These are phyloP conservation scores for Pyricularia pennisetigena DNA, from an alignment of 2,329 filamentous ascomycete genomes.

Conservation along the genomic window DNA sequence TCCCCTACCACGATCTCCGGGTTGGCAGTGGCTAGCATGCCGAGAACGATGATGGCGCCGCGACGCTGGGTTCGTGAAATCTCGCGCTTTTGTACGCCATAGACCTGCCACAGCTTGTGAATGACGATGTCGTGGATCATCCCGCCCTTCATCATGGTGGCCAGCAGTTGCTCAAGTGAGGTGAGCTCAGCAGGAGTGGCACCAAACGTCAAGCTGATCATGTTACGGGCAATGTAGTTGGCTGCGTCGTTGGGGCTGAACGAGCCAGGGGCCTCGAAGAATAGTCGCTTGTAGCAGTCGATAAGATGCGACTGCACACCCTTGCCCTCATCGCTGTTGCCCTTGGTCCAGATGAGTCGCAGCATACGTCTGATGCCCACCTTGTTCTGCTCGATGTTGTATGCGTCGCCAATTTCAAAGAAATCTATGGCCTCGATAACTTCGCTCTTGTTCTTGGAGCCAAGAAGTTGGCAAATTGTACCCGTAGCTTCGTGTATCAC, in stretches of 20 bases:
- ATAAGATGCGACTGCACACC: constrained; percentile 95
- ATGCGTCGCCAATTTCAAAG: constrained; percentile 89
- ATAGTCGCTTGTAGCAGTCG: constrained; percentile 90
- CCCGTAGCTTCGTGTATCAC: constrained; percentile 75
- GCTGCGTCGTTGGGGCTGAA: constrained; percentile 85
- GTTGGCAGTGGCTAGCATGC: constrained; percentile 90
- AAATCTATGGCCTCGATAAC: constrained; percentile 99
- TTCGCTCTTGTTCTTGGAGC: constrained; percentile 95
- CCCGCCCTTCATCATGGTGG: constrained; percentile 94
- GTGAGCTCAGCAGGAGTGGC: constrained; percentile 92
- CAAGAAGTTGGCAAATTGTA: constrained; percentile 76
- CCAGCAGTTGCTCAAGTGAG: constrained; percentile 85
- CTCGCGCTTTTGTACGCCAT: constrained; percentile 85
- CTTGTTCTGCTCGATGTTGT: constrained; percentile 91
- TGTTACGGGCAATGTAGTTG: constrained; percentile 93
- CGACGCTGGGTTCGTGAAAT: constrained; percentile 86
- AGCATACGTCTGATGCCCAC: constrained; percentile 91
- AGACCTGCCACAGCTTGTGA: constrained; percentile 93
- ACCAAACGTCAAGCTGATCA: constrained; percentile 97
- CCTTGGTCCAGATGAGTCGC: constrained; percentile 96
- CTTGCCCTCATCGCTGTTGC: constrained; percentile 97
- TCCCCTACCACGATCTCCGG: constrained; percentile 90
- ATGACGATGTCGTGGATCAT: constrained; percentile 79
- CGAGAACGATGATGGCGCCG: constrained; percentile 89
- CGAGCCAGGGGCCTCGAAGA: constrained; percentile 87